Evolutionary conservation across 371 early-diverging fungal species (phyloP), one percentile per base, ranked within the genome.

Genomic region (Circinella minor): DNA sequence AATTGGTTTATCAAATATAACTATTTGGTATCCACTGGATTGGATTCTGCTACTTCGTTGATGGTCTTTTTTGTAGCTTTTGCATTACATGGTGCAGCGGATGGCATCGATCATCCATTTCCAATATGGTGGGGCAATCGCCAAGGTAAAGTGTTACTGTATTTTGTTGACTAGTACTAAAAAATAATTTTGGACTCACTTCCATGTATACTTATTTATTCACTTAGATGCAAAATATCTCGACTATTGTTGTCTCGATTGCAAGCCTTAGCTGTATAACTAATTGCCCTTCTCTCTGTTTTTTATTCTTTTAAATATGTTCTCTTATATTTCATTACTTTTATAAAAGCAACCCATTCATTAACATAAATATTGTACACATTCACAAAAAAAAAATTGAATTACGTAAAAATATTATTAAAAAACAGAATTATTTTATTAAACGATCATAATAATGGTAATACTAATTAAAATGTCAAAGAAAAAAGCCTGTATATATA

Each of bases 41-140:
- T 88, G 46, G 87, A 88, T 73, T 83, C 89, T 7, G 89, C 84
- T 39, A 84, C 89, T 3, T 86, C 86, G 6, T 69, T 86, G 61
- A 81, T 82, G 73, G 83, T 83, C 1, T 80, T 88, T 66, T 36
- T 88, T 38, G 67, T 88, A 39, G 75, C 84, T 36, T 83, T 86
- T 74, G 76, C 82, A 38, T 66, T 88, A 55, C 66, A 82, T 39
- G 86, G 88, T n/a, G 87, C 83, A 48, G 88, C 78, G 6, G 70
- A 75, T 57, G 81, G 81, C 11, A 59, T 69, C 34, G 70, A 69
- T 10, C 68, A 81, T 37, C 36, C 55, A 0, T 84, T 88, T 71
- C 88, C 86, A 36, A 71, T 75, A 2, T 88, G 86, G 86, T 82
- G 82, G 81, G 86, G 85, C 38, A 88, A 88, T 51, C 70, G 79